A percentile compares a stretch with the other conserved stretches of the same genome.
Evolutionary conservation across 768 basidiomycete genomes (phyloP).

Genomic region (Podaxis sp.): DNA sequence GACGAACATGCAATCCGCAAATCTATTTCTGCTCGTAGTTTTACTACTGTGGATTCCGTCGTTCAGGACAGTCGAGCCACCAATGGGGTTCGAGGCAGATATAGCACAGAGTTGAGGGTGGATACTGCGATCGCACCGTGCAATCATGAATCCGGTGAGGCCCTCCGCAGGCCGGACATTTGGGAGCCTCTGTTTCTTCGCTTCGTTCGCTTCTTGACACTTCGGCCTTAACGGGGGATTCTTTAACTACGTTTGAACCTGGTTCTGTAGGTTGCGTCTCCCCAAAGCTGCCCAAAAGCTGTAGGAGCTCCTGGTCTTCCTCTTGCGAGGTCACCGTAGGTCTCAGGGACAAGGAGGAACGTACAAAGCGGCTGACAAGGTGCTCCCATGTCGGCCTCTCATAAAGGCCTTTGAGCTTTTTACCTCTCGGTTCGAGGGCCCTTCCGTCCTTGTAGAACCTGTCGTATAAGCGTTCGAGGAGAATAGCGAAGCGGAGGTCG

Average conservation of each 20-base stretch:
- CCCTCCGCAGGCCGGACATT: slow-evolving; percentile 7
- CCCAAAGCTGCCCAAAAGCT: not conserved
- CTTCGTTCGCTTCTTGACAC: not conserved
- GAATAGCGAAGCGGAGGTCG: slow-evolving; percentile 7
- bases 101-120: slow-evolving; percentile 10
- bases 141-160: slow-evolving; percentile 7
- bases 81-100: slow-evolving; percentile 14
- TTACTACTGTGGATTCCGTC: not conserved
- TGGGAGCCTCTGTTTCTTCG: not conserved
- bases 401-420: not conserved
- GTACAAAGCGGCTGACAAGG: slow-evolving; percentile 9
- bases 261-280: not conserved
- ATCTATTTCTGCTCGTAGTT: no score
- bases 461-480: slow-evolving; percentile 7
- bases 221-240: not conserved
- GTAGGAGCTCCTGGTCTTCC: not conserved
- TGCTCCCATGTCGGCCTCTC: slow-evolving; percentile 5
- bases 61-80: slow-evolving; percentile 12
- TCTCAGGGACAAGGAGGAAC: not conserved
- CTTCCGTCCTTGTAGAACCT: not conserved
- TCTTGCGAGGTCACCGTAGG: not conserved
- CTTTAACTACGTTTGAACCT: not conserved
- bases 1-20: no score
- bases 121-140: not conserved
- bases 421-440: slow-evolving; percentile 5